Evolutionary conservation across 2,329 filamentous ascomycete genomes (phyloP).

Genomic region (Aspergillus versicolor): DNA sequence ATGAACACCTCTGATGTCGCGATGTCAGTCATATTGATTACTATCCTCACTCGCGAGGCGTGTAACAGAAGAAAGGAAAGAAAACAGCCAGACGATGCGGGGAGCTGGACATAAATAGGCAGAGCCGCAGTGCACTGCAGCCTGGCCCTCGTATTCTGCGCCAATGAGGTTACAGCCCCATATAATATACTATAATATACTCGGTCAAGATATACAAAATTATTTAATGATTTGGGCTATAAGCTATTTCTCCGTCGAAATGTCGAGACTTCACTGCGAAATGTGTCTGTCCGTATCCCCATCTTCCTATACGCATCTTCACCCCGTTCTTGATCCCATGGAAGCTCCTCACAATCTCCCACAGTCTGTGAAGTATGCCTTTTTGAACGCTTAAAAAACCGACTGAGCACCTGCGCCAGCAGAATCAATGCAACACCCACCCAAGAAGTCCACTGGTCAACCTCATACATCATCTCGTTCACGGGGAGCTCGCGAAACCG

Average conservation of each 20-base stretch:
- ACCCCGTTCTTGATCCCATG: not conserved
- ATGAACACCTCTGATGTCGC: conserved; percentile 44
- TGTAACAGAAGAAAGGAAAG: not conserved
- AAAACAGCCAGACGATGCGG: not conserved
- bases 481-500: not conserved
- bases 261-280: not conserved
- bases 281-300: not conserved
- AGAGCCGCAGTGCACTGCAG: not conserved
- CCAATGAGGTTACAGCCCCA: not conserved
- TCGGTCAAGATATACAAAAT: no score
- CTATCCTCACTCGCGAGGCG: not conserved
- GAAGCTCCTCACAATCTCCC: not conserved
- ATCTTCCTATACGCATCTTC: not conserved
- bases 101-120: not conserved
- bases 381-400: not conserved
- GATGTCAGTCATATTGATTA: conserved; percentile 17
- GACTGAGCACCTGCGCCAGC: not conserved
- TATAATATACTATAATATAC: not conserved
- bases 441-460: conserved; percentile 7
- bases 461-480: conserved; percentile 3
- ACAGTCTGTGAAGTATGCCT: not conserved
- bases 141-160: not conserved
- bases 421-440: not conserved
- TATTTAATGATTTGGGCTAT: not conserved
- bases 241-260: not conserved